These are phyloP conservation scores for Phytophthora quininea DNA, from an alignment of 352 stramenopile genomes.

Conservation along the genomic window DNA sequence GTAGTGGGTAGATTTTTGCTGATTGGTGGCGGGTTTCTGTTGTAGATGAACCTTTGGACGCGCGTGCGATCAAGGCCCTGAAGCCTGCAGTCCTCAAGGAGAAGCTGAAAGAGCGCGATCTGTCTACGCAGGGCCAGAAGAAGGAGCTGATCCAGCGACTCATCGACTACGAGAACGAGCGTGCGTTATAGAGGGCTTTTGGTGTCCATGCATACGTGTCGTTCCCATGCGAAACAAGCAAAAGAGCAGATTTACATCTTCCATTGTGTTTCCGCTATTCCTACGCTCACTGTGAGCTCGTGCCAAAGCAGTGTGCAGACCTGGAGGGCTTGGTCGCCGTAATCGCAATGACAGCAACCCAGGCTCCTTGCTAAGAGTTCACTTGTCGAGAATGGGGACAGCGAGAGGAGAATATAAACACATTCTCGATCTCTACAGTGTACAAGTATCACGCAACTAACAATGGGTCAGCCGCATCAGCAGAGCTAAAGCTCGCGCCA, in stretches of 20 bases:
- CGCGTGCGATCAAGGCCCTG: slow-evolving; percentile 83
- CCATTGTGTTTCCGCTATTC: no score
- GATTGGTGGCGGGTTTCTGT: neutral
- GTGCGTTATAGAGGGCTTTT: slow-evolving; percentile 63
- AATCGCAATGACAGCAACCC: no score
- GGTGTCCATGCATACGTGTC: slow-evolving; percentile 9
- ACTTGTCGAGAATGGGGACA: neutral
- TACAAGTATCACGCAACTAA: no score
- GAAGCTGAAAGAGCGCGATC: slow-evolving; percentile 82
- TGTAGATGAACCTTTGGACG: slow-evolving; percentile 79
- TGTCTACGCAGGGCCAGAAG: slow-evolving; percentile 90
- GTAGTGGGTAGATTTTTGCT: neutral
- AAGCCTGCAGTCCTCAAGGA: slow-evolving; percentile 91
- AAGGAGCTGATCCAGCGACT: slow-evolving; percentile 90
- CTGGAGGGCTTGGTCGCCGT: no score
- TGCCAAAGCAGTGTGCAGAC: no score
- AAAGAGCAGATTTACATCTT: neutral
- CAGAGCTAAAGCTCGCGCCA: no score
- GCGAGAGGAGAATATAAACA: slow-evolving; percentile 13
- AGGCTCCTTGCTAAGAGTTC: no score
- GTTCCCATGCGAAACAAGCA: neutral
- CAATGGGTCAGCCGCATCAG: no score
- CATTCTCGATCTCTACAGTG: no score
- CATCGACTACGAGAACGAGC: slow-evolving; percentile 89
- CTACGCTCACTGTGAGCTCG: no score